Percentiles rank a stretch among this genome's conserved stretches.
Evolutionary conservation across 2,329 filamentous ascomycete species (phyloP).

Genomic region (Trichophyton mentagrophytes): DNA sequence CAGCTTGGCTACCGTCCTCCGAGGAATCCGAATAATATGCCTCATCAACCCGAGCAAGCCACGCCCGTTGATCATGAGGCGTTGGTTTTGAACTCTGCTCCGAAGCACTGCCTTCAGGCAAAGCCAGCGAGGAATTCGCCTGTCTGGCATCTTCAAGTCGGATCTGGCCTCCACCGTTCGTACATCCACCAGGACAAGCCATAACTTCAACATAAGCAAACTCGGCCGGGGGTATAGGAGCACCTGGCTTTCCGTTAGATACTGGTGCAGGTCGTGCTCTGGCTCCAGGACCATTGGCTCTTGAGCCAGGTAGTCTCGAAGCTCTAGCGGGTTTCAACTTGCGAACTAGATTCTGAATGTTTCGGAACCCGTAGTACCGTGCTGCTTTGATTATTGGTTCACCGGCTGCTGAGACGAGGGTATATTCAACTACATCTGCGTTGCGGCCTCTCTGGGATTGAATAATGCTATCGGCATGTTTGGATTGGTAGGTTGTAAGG

Average conservation of each 20-base stretch:
- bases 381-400: slow-evolving; percentile 62
- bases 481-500: slow-evolving; percentile 58
- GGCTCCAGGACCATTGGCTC: slow-evolving; percentile 12
- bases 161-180: slow-evolving; percentile 91
- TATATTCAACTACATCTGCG: slow-evolving; percentile 78
- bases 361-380: slow-evolving; percentile 92
- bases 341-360: slow-evolving; percentile 96
- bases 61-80: slow-evolving; percentile 71
- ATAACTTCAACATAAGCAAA: slow-evolving; percentile 97
- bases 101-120: background rate
- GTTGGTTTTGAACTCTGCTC: slow-evolving; percentile 43
- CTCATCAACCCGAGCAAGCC: slow-evolving; percentile 71
- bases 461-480: slow-evolving; percentile 59
- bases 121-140: slow-evolving; percentile 2
- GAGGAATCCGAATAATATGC: slow-evolving; percentile 70
- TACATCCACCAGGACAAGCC: slow-evolving; percentile 98
- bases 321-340: slow-evolving; percentile 67
- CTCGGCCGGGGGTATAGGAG: slow-evolving; percentile 38
- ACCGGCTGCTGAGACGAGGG: slow-evolving; percentile 44
- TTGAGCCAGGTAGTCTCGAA: slow-evolving; percentile 54
- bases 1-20: slow-evolving; percentile 28
- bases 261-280: slow-evolving; percentile 36
- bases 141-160: slow-evolving; percentile 64
- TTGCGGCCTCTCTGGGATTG: slow-evolving; percentile 67
- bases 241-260: background rate